Evolutionary conservation across 495 filamentous ascomycete species (phyloP).

Genomic region (Hypoxylon cercidicola): DNA sequence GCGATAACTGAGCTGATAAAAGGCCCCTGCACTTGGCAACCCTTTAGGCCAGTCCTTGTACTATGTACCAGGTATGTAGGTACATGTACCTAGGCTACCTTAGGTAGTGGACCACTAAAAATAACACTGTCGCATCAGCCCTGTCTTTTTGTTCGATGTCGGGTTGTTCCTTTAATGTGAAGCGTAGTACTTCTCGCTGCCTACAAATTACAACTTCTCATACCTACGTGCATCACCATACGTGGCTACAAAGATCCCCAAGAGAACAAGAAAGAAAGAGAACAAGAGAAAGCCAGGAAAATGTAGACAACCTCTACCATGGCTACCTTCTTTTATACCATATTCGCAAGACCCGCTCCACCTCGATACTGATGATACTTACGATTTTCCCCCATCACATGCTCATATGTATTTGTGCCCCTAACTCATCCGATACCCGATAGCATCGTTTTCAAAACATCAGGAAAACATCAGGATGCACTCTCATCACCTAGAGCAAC

Average conservation of each 20-base stretch:
- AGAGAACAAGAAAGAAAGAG: slow-evolving; percentile 4
- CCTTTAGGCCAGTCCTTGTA: background rate
- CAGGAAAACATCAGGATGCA: slow-evolving; percentile 42
- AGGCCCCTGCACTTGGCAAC: slow-evolving; percentile 1
- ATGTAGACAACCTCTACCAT: slow-evolving; percentile 24
- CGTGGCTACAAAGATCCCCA: slow-evolving; percentile 15
- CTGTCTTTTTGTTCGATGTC: slow-evolving; percentile 3
- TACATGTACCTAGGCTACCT: background rate
- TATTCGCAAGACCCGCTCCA: slow-evolving; percentile 13
- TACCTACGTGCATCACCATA: slow-evolving; percentile 2
- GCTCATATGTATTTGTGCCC: background rate
- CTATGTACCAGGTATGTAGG: background rate
- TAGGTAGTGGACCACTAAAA: slow-evolving; percentile 14
- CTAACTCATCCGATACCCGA: background rate
- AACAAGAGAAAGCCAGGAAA: slow-evolving; percentile 6
- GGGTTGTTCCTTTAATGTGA: slow-evolving; percentile 17
- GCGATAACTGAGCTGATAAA: slow-evolving; percentile 14
- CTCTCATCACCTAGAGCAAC: slow-evolving; percentile 40
- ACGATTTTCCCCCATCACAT: slow-evolving; percentile 31
- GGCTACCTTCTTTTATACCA: slow-evolving; percentile 18
- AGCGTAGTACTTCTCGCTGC: background rate
- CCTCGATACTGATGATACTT: slow-evolving; percentile 12
- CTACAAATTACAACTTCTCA: slow-evolving; percentile 5
- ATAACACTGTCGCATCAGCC: slow-evolving; percentile 33
- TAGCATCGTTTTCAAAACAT: slow-evolving; percentile 11